Base-by-base conservation (phyloP, 148 eudicot species). In the Amaranthus cruentus region DNA sequence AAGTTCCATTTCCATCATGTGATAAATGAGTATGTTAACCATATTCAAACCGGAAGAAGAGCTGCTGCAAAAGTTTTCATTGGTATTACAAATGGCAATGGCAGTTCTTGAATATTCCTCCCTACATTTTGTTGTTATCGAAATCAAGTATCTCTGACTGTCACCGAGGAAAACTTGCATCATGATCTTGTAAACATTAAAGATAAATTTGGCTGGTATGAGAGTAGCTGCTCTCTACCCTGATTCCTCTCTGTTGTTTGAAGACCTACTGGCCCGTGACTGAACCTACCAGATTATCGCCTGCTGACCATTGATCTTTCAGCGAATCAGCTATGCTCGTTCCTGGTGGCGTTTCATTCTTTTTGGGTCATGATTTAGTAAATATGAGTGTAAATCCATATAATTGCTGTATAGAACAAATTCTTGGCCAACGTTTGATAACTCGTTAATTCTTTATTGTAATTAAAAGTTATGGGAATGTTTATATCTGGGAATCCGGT, bases 1-100 rank as follows among this genome's bases (percentile, higher is more conserved):
- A 87, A 90, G 75, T 85, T 88, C 53, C 87, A 90, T 79, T 83
- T 88, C 57, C 89, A 90, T 81, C 80, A 82, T 28, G 48, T 90
- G 51, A 69, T 85, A 73, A 75, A 83, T 0, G 90, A 90, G 76
- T 88, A 66, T 72, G 92, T 88, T 12, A 81, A 77, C 7, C 77
- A 77, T 59, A 90, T 88, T 75, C 90, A 87, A 73, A 65, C 54
- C 56, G 80, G 75, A 61, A 88, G 96, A 84, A 75, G 83, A 81
- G 84, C 78, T 64, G 38, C 38, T 28, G 38, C 38, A 28, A 28
- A 28, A 1, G 38, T 0, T 28, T 28, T 28, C 0, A 28, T 28
- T 28, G 0, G 38, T 28, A 77, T 80, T 44, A 58, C 62, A 42
- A 65, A 50, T 57, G 7, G 76, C 3, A 64, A 64, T 51, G 18